These are phyloP conservation scores for Candida easanensis DNA, from an alignment of 805 yeast genomes.

Conservation along the genomic window DNA sequence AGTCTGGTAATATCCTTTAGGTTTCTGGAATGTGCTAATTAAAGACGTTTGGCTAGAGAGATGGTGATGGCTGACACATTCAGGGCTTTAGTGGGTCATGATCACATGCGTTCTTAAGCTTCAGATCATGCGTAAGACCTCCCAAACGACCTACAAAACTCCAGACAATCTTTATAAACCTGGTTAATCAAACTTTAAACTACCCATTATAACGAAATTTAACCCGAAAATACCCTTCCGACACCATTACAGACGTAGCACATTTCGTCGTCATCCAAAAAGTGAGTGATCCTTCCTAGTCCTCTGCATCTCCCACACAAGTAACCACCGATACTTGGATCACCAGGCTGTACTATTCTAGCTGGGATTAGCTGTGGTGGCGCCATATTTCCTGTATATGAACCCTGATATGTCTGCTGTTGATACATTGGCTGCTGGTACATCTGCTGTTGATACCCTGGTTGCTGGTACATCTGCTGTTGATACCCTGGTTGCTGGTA, in stretches of 20 bases:
- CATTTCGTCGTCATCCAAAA: constrained; percentile 11
- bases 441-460: constrained; percentile 6
- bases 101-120: too few species aligned
- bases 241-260: constrained; percentile 17
- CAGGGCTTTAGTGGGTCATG: too few species aligned
- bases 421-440: constrained; percentile 7
- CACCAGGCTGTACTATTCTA: constrained; percentile 65
- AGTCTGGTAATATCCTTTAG: too few species aligned
- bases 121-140: too few species aligned
- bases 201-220: not conserved
- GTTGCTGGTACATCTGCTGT: too few species aligned
- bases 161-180: too few species aligned
- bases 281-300: constrained; percentile 11
- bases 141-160: too few species aligned
- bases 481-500: constrained; percentile 7
- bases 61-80: too few species aligned
- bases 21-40: too few species aligned
- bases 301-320: constrained; percentile 57
- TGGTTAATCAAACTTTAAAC: not conserved
- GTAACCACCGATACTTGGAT: constrained; percentile 71
- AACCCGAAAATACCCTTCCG: constrained; percentile 12
- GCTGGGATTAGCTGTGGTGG: constrained; percentile 6
- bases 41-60: too few species aligned
- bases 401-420: too few species aligned
- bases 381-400: too few species aligned